Conservation (phyloP, 768 basidiomycete species). For the Suillus variegatus region DNA sequence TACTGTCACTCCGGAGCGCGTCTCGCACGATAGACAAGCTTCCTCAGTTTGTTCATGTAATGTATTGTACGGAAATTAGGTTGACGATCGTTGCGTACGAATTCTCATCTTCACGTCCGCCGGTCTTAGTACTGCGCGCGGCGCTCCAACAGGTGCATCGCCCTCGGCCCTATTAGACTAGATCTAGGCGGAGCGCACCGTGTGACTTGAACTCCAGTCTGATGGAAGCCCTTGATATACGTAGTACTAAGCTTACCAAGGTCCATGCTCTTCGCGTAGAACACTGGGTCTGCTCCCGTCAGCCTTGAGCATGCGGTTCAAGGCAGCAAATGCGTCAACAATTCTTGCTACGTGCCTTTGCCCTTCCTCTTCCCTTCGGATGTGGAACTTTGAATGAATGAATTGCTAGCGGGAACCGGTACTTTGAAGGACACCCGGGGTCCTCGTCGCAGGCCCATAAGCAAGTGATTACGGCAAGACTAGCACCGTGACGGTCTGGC, state of each 20-base stretch:
- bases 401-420: too few relatives aligned
- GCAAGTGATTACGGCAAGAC: not conserved
- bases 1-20: conserved; percentile 46
- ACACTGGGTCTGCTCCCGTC: too few relatives aligned
- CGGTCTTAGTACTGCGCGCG: too few relatives aligned
- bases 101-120: not conserved
- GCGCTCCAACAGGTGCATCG: too few relatives aligned
- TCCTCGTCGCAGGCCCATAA: not conserved
- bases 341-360: not conserved
- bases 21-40: conserved; percentile 53
- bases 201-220: too few relatives aligned
- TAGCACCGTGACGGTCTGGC: not conserved
- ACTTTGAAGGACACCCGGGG: not conserved
- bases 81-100: conserved; percentile 26
- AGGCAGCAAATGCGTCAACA: not conserved
- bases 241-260: too few relatives aligned
- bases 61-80: not conserved
- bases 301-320: not conserved
- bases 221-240: too few relatives aligned
- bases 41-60: too few relatives aligned
- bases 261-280: too few relatives aligned
- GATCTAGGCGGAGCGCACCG: too few relatives aligned
- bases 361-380: not conserved
- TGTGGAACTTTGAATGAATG: not conserved
- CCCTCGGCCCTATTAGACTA: too few relatives aligned